A percentile compares a stretch with the other conserved stretches of the same genome.
Evolutionary conservation across 1,284 basidiomycete species (phyloP).

Genomic region (Malassezia obtusa): DNA sequence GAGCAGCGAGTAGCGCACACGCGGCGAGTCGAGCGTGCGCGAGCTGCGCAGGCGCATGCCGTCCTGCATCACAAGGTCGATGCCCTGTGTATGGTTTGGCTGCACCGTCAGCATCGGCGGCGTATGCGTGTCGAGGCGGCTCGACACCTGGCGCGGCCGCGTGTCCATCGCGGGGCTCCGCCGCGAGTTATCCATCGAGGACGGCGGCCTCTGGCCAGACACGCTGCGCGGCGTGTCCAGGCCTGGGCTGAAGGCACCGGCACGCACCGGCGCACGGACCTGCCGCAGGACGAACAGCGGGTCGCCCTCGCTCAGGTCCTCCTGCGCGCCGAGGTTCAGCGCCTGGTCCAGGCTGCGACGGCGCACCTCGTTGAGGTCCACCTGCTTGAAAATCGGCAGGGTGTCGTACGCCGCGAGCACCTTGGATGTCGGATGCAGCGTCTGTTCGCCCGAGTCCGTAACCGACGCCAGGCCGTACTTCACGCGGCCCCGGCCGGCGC

Average conservation of each 20-base stretch:
- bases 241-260: neutral
- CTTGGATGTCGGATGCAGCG: constrained; percentile 25
- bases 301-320: constrained; percentile 70
- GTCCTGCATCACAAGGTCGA: constrained; percentile 9
- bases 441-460: constrained; percentile 20
- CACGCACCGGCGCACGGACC: constrained; percentile 3
- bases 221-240: neutral
- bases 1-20: constrained; percentile 11
- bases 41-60: constrained; percentile 7
- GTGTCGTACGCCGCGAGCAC: constrained; percentile 66
- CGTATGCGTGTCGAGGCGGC: neutral
- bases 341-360: constrained; percentile 79
- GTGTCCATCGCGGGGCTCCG: neutral
- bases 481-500: constrained; percentile 62
- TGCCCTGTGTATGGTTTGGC: constrained; percentile 3
- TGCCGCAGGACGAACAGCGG: constrained; percentile 68
- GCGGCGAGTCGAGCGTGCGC: constrained; percentile 3
- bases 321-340: constrained; percentile 54
- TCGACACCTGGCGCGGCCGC: neutral
- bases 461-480: constrained; percentile 61
- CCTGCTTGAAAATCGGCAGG: constrained; percentile 54
- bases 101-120: neutral
- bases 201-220: neutral
- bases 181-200: neutral
- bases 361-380: constrained; percentile 56